A percentile compares a stretch with the other conserved stretches of the same genome.
Conservation (phyloP, 441 rosid species). For the Corymbia calophylla region DNA sequence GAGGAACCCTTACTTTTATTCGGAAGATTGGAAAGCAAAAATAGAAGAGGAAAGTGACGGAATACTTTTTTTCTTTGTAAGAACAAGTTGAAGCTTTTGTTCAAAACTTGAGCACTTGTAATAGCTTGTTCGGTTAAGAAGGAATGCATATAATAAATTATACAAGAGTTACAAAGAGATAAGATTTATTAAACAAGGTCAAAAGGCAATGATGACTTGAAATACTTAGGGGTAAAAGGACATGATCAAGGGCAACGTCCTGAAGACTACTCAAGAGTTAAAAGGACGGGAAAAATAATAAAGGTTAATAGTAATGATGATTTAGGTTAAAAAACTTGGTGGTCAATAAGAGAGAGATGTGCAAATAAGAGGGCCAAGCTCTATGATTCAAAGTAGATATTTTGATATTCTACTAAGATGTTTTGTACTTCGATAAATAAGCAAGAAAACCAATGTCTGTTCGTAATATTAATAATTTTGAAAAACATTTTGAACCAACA, state of each 20-base stretch:
- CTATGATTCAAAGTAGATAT: background rate
- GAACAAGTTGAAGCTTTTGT: too few species aligned
- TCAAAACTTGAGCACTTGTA: background rate
- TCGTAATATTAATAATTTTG: fast-evolving
- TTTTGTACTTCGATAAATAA: too few species aligned
- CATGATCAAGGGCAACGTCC: background rate
- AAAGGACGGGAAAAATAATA: too few species aligned
- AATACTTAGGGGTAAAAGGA: background rate
- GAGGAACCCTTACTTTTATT: background rate
- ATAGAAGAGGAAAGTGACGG: background rate
- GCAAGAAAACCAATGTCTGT: background rate
- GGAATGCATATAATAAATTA: too few species aligned
- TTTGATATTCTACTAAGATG: background rate
- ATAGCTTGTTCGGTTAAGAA: background rate
- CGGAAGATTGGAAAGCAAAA: background rate
- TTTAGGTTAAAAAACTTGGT: too few species aligned
- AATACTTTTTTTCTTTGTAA: background rate
- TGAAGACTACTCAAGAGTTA: background rate
- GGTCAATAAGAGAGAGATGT: background rate
- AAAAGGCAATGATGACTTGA: background rate
- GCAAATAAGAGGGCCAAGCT: background rate
- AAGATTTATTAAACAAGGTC: background rate
- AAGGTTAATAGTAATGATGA: background rate
- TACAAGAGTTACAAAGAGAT: background rate
- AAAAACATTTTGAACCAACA: background rate